Base-by-base conservation (phyloP, 257 asterid species). In the Ehretia macrophylla region DNA sequence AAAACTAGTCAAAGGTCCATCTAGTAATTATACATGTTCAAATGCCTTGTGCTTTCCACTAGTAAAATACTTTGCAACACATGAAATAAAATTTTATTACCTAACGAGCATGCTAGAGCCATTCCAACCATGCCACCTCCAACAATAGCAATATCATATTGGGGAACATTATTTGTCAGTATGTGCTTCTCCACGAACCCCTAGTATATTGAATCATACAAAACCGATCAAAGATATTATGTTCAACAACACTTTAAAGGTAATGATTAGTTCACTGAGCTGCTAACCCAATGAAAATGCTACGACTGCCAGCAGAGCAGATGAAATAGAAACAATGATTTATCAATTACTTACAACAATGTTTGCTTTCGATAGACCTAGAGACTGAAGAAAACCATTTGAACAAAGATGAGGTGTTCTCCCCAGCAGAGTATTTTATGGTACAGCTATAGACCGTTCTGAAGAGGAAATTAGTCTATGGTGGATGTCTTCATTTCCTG, bases 81-180 rank as follows among this genome's bases (percentile, higher is more conserved):
- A 46, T 11, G 52, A 58, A 10, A 69, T 17, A 52, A 45, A 65
- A 23, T 14, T 63, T 27, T 2, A 21, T 3, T 78, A 93, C 99
- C 97, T 62, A 93, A 76, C 57, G 96, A 75, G 78, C 90, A 89
- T 9, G 99, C 96, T 49, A 93, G 82, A 66, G 97, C 96, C 95
- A 86, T 81, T 73, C 97, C 99, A 55, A 93, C 99, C 99, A 89
- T 86, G 80, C 99, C 97, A 49, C 99, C 99, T 71, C 99, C 99
- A 70, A 93, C 99, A 72, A 93, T 85, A 64, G 99, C 97, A 72
- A 93, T 75, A 68, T 93, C 99, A 60, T 93, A 82, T 66, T 86
- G 82, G 0, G 81, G 84, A 67, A 58, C 57, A 68, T 73, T 58
- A 44, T 67, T 68, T 37, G 60, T 46, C 32, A 64, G 8, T 51